These are phyloP conservation scores for Fusarium musae DNA, from an alignment of 2,329 filamentous ascomycete species.

Conservation along the genomic window DNA sequence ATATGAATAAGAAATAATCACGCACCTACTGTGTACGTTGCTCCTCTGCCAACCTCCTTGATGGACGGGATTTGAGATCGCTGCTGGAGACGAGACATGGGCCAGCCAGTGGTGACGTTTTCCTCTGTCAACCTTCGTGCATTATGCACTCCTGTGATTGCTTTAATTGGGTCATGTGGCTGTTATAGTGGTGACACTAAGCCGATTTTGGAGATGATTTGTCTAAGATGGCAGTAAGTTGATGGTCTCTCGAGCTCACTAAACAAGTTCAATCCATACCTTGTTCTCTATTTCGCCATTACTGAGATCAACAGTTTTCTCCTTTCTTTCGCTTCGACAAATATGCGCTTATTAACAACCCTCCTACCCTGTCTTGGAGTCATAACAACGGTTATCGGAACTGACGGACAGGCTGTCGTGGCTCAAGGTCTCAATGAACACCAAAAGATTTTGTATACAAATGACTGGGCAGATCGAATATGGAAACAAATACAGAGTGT, in stretches of 20 bases:
- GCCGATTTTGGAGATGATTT: conserved; percentile 8
- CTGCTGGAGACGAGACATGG: neutral
- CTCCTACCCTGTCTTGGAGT: conserved; percentile 21
- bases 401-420: conserved; percentile 4
- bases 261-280: neutral
- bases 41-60: neutral
- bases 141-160: neutral
- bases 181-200: conserved; percentile 16
- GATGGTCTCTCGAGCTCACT: conserved; percentile 5
- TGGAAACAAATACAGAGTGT: conserved; percentile 28
- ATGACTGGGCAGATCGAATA: conserved; percentile 30
- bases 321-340: neutral
- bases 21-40: neutral
- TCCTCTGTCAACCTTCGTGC: neutral
- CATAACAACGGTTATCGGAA: conserved; percentile 12
- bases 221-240: neutral
- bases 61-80: neutral
- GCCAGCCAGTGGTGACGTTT: conserved; percentile 30
- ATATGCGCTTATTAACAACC: conserved; percentile 17
- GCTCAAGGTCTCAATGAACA: conserved; percentile 3
- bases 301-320: neutral
- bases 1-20: neutral
- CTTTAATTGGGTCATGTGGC: conserved; percentile 34
- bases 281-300: neutral
- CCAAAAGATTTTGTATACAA: conserved; percentile 21